Percentiles rank a stretch among this genome's conserved stretches.
These are phyloP conservation scores for Herpetomonas muscarum DNA, from an alignment of 208 protist species.

Conservation along the genomic window DNA sequence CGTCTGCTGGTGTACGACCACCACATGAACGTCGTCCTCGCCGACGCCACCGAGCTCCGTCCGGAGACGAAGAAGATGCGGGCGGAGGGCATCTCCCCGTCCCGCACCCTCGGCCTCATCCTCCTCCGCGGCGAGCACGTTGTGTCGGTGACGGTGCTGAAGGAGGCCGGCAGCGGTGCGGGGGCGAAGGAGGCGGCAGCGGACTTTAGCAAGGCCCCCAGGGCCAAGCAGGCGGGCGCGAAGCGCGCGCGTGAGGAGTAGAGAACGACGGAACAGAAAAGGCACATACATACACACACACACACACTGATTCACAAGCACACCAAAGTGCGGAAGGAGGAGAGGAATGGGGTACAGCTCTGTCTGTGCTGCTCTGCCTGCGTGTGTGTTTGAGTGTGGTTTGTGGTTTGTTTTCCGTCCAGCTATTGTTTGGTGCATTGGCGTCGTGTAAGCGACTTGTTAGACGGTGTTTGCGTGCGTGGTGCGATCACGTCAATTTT, in stretches of 20 bases:
- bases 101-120: conserved; percentile 63
- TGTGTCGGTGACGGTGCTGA: conserved; percentile 67
- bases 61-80: conserved; percentile 66
- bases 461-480: too few species aligned
- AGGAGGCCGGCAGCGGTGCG: conserved; percentile 8
- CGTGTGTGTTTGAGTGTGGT: too few species aligned
- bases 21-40: conserved; percentile 88
- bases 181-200: neutral
- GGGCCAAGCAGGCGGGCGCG: conserved; percentile 29
- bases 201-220: conserved; percentile 41
- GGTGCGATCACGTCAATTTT: neutral
- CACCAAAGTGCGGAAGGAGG: too few species aligned
- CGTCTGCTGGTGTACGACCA: conserved; percentile 81
- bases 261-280: too few species aligned
- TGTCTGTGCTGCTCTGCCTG: too few species aligned
- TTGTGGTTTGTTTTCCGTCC: too few species aligned
- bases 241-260: conserved; percentile 36
- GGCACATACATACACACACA: neutral
- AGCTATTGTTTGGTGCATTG: too few species aligned
- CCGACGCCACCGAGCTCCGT: conserved; percentile 51
- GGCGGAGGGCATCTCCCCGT: conserved; percentile 44
- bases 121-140: conserved; percentile 84
- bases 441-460: too few species aligned
- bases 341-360: too few species aligned
- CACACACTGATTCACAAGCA: too few species aligned